Conservation (phyloP, 225 moss, liverwort and hornwort genomes). For the Rhytidiadelphus loreus region DNA sequence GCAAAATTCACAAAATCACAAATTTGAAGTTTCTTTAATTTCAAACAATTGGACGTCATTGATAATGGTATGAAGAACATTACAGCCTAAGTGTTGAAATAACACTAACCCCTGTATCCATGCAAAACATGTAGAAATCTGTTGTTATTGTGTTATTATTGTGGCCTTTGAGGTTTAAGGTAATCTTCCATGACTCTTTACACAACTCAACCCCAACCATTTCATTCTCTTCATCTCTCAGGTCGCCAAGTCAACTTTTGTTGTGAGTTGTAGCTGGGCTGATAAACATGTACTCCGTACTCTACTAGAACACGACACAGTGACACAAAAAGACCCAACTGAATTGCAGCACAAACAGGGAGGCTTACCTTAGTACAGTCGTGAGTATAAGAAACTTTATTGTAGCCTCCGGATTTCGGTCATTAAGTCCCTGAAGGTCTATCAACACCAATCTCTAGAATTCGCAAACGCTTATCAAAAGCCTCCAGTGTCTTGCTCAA, state of each 20-base stretch:
- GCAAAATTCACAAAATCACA: neutral
- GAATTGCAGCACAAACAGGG: neutral
- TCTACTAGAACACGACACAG: neutral
- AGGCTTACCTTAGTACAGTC: neutral
- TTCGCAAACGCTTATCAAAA: slow-evolving; percentile 54
- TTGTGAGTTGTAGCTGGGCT: too few relatives aligned
- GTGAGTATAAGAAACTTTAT: neutral
- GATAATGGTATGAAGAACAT: neutral
- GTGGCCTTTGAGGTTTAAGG: neutral
- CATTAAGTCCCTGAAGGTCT: neutral
- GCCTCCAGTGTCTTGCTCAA: slow-evolving; percentile 46
- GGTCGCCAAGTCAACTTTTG: too few relatives aligned
- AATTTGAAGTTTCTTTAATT: neutral
- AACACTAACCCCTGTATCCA: neutral
- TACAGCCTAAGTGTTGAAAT: neutral
- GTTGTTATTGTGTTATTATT: too few relatives aligned
- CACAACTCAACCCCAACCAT: neutral
- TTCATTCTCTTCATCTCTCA: neutral
- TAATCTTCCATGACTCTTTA: neutral
- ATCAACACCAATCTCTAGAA: slow-evolving; percentile 28
- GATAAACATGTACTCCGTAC: too few relatives aligned
- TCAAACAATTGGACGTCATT: neutral
- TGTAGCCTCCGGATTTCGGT: neutral
- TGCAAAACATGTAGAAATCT: neutral
- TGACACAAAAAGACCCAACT: neutral